Evolutionary conservation across 106 monocot genomes (phyloP), one percentile per base, ranked within the genome.

Genomic region (Dendrobium nobile): DNA sequence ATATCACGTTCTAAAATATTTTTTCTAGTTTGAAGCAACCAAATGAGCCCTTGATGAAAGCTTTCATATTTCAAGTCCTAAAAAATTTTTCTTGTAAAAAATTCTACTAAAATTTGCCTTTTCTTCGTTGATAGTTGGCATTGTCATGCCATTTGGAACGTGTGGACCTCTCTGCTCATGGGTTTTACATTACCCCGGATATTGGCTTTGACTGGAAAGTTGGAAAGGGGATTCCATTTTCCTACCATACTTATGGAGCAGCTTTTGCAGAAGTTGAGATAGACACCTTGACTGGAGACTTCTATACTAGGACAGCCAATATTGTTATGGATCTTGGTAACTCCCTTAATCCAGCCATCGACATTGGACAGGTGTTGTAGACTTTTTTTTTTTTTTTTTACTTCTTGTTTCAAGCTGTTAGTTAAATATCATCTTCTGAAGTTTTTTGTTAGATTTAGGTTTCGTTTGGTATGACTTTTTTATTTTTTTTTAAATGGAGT

Each of bases 241-340:
- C 80, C 79, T 99, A 99, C 82, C 91, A 77, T 84, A 95, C 95
- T 22, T 99, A 93, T 85, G 99, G 95, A 78, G 89, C 92, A 70
- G 89, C 99, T 72, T 95, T 93, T 87, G 91, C 95, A 7, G 95
- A 95, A 85, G 99, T 99, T 77, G 99, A 99, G 87, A 88, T 99
- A 16, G 99, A 99, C 73, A 88, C 91, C 4, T 75, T 99, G 77
- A 95, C 99, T 26, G 99, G 99, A 54, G 99, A 95, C 88, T 99
- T 99, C 59, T 84, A 91, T 67, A 95, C 95, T 2, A 87, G 83
- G 72, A 79, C 83, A 20, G 93, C 86, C 11, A 88, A 99, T 79
- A 87, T 99, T 70, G 80, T 99, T 51, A 95, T 99, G 99, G 99
- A 99, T 81, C 90, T 93, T 79, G 99, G 99, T 4, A 80, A 80